Evolutionary conservation across 768 basidiomycete genomes (phyloP).

Genomic region (Kwoniella sp.): DNA sequence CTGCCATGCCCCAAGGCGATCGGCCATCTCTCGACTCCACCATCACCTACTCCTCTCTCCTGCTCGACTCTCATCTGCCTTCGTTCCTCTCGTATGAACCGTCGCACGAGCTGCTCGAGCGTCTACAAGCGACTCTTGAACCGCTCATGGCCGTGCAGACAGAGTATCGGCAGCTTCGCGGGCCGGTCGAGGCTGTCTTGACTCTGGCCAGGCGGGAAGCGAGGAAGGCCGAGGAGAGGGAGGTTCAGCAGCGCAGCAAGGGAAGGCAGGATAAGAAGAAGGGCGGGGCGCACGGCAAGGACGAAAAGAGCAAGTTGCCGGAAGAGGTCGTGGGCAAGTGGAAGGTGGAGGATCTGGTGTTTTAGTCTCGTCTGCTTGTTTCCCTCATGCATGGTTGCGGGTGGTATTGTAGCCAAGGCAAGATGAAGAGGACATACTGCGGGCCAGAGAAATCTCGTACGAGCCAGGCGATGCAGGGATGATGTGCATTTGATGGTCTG

Average conservation of each 20-base stretch:
- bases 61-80: constrained; percentile 45
- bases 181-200: constrained; percentile 41
- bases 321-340: constrained; percentile 20
- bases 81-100: constrained; percentile 35
- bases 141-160: constrained; percentile 37
- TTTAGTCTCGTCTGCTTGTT: constrained; percentile 6
- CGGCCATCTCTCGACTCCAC: constrained; percentile 11
- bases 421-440: too few species aligned
- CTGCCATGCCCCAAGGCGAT: background rate
- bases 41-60: constrained; percentile 32
- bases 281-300: background rate
- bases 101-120: constrained; percentile 31
- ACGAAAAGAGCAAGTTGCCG: constrained; percentile 13
- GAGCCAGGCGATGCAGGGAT: too few species aligned
- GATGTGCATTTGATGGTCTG: too few species aligned
- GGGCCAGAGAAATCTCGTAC: too few species aligned
- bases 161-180: constrained; percentile 32
- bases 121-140: constrained; percentile 19
- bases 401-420: too few species aligned
- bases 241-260: constrained; percentile 1
- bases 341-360: constrained; percentile 23
- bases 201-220: constrained; percentile 34
- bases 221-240: constrained; percentile 11
- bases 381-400: too few species aligned
- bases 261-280: constrained; percentile 1